These are phyloP conservation scores for Cladosporium sp. DNA, from an alignment of 2,329 filamentous ascomycete species.

Conservation along the genomic window DNA sequence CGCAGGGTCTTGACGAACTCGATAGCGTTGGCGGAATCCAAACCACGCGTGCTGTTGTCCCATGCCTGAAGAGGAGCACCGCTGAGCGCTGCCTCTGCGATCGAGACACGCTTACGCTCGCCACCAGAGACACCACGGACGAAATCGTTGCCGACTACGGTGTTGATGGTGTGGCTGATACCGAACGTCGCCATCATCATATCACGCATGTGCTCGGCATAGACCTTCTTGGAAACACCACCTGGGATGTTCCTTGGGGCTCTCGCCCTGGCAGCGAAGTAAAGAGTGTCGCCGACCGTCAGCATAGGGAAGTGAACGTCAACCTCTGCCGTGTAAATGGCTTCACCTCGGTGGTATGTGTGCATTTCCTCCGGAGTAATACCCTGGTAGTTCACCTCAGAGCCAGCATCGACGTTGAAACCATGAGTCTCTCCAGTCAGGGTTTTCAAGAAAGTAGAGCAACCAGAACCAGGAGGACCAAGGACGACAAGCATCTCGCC, in stretches of 20 bases:
- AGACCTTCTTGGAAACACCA: conserved; percentile 52
- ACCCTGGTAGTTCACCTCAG: conserved; percentile 80
- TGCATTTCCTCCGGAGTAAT: conserved; percentile 71
- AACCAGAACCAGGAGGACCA: conserved; percentile 65
- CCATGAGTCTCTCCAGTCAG: conserved; percentile 80
- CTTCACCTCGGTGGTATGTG: conserved; percentile 73
- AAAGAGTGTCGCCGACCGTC: conserved; percentile 73
- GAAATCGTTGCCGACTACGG: conserved; percentile 70
- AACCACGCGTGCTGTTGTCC: conserved; percentile 73
- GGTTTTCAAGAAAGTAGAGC: conserved; percentile 80
- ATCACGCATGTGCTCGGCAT: conserved; percentile 62
- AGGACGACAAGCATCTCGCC: conserved; percentile 75
- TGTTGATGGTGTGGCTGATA: conserved; percentile 69
- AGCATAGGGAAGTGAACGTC: conserved; percentile 78
- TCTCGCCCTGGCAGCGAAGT: conserved; percentile 69
- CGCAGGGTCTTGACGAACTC: conserved; percentile 70
- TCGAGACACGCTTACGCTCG: conserved; percentile 74
- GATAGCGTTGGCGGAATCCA: conserved; percentile 71
- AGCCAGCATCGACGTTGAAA: conserved; percentile 64
- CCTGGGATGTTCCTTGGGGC: conserved; percentile 59
- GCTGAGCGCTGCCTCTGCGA: conserved; percentile 71
- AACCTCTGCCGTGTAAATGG: conserved; percentile 81
- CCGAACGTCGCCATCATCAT: conserved; percentile 74
- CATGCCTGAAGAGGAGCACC: conserved; percentile 57
- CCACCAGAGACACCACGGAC: conserved; percentile 71